Evolutionary conservation across 805 yeast genomes (phyloP).

Genomic region (Metschnikowia proteae): DNA sequence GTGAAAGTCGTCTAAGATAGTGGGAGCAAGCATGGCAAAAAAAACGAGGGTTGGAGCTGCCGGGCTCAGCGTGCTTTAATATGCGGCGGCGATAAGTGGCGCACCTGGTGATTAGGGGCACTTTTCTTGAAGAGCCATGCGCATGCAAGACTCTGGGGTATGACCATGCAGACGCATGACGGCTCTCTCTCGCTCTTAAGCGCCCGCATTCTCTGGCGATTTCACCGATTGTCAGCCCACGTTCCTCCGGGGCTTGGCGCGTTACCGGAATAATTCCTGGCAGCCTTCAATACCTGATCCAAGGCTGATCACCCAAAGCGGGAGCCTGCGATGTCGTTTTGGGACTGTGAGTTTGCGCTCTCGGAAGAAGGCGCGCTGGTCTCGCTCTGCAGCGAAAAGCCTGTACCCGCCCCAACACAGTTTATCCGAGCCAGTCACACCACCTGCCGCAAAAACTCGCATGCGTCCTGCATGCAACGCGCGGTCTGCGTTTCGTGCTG

Average conservation of each 20-base stretch:
- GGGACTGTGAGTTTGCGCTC: too few relatives aligned
- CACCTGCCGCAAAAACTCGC: neutral
- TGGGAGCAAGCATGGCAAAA: constrained; percentile 4
- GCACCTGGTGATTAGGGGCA: neutral
- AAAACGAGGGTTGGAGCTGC: neutral
- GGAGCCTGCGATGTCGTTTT: too few relatives aligned
- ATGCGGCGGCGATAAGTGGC: neutral
- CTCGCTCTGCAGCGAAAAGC: neutral
- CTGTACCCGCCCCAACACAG: neutral
- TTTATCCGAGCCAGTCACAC: neutral
- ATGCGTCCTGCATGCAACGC: neutral
- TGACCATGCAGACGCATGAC: neutral
- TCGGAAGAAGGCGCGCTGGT: too few relatives aligned
- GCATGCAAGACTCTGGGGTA: constrained; percentile 1
- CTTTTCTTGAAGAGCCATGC: neutral
- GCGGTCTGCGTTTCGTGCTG: neutral
- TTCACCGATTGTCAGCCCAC: too few relatives aligned
- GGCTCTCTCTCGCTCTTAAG: neutral
- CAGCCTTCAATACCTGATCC: too few relatives aligned
- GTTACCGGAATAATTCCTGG: neutral
- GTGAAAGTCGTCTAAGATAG: constrained; percentile 14
- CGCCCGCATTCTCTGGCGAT: neutral
- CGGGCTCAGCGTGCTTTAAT: neutral
- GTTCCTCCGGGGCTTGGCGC: neutral
- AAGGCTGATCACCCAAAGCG: too few relatives aligned